A percentile compares a stretch with the other conserved stretches of the same genome.
These are phyloP conservation scores for Chamaenerion angustifolium DNA, from an alignment of 345 rosid genomes.

Conservation along the genomic window DNA sequence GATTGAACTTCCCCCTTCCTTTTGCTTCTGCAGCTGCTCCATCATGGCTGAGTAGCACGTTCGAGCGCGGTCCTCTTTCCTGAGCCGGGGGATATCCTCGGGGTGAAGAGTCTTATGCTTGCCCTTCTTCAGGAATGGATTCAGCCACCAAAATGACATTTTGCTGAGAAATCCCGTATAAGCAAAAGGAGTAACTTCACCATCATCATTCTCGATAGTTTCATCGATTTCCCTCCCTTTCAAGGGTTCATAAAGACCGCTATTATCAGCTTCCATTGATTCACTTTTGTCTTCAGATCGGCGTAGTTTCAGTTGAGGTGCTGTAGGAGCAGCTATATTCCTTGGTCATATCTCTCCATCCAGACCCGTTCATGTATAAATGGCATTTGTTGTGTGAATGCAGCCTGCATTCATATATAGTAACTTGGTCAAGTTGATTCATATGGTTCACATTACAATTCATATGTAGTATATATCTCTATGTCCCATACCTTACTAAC, in stretches of 20 bases:
- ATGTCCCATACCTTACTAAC: too few species aligned
- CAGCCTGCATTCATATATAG: too few species aligned
- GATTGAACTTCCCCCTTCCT: conserved; percentile 8
- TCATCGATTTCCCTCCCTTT: conserved; percentile 13
- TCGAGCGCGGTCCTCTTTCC: conserved; percentile 20
- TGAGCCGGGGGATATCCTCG: conserved; percentile 29
- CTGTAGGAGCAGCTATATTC: too few species aligned
- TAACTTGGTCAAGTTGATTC: too few species aligned
- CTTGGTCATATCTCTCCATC: too few species aligned
- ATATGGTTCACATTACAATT: too few species aligned
- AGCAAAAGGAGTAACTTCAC: conserved; percentile 26
- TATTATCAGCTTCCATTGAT: neutral
- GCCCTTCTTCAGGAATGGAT: conserved; percentile 39
- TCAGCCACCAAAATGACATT: conserved; percentile 47
- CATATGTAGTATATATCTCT: too few species aligned
- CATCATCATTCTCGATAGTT: neutral
- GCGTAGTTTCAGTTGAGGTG: too few species aligned
- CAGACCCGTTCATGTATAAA: too few species aligned
- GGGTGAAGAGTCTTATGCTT: conserved; percentile 22
- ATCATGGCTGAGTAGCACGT: conserved; percentile 26
- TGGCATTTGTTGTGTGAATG: too few species aligned
- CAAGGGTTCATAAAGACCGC: conserved; percentile 20
- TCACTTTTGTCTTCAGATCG: conserved; percentile 12
- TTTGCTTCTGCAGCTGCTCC: conserved; percentile 14
- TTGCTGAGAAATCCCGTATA: conserved; percentile 27